Base-by-base conservation (phyloP, 2,329 filamentous ascomycete species). In the Sodiomyces alkalinus region DNA sequence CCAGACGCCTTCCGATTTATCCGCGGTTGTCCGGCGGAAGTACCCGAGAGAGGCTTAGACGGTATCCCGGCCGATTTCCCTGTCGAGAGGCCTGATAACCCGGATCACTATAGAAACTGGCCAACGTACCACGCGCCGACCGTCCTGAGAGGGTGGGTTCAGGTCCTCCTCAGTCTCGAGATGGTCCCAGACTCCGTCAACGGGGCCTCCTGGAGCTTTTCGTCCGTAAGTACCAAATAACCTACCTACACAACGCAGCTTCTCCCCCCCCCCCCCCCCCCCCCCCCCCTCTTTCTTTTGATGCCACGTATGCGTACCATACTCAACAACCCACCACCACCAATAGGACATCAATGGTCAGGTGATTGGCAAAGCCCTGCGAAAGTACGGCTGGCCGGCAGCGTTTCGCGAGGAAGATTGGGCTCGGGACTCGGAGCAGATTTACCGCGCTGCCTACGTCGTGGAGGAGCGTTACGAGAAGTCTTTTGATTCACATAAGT, bases 81-180 rank as follows among this genome's bases (percentile, higher is more conserved):
- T n/a, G n/a, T 26, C n/a, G 30, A 32, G 22, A 25, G 22, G 1
- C 31, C 31, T 2, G 19, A 29, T 15, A 27, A 33, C 27, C 17
- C 18, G 3, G 22, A 18, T 23, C 22, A 33, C 27, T 29, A 33
- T 12, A 22, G 31, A 16, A 33, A 33, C 18, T 33, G 31, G 31
- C 21, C 31, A n/a, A 26, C 28, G 21, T 33, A 29, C n/a, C 23
- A 33, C 19, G 31, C 31, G 16, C 31, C 31, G 1, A 26, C 31
- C 0, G 27, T 33, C 10, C 15, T 33, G 17, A 27, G 23, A 23
- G 19, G 14, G 16, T 29, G 19, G 17, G 23, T 30, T 14, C 21
- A 29, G 19, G 13, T 26, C 6, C 10, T 30, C 9, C 6, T 29
- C 3, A 9, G n/a, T n/a, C n/a, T n/a, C n/a, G n/a, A n/a, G n/a